Evolutionary conservation across 768 basidiomycete species (phyloP).

Genomic region (Infundibulicybe gibba): DNA sequence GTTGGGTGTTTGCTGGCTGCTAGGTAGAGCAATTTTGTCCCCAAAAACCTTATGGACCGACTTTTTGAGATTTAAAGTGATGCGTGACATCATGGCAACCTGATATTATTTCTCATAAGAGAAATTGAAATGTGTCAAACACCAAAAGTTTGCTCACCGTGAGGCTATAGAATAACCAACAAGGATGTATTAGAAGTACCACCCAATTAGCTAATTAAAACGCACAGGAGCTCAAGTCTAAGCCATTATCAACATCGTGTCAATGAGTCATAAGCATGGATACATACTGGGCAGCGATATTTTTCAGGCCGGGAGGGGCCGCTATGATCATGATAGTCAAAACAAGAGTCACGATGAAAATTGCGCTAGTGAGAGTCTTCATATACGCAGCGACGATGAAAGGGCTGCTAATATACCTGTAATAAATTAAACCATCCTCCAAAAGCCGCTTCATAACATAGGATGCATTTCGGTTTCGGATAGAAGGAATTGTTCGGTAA

Average conservation of each 20-base stretch:
- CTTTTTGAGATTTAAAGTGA: slow-evolving; percentile 58
- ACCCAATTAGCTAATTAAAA: slow-evolving; percentile 4
- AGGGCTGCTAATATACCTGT: slow-evolving; percentile 23
- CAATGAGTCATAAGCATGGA: neutral
- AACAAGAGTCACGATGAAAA: slow-evolving; percentile 39
- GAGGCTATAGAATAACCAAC: no score
- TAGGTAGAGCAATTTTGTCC: neutral
- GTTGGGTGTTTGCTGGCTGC: no score
- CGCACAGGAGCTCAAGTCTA: slow-evolving; percentile 38
- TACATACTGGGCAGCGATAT: slow-evolving; percentile 44
- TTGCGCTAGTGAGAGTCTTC: slow-evolving; percentile 25
- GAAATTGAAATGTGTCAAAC: neutral
- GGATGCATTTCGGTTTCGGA: slow-evolving; percentile 25
- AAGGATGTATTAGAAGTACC: no score
- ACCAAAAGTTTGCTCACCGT: no score
- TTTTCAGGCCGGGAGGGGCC: slow-evolving; percentile 41
- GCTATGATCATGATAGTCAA: slow-evolving; percentile 43
- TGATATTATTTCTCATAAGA: slow-evolving; percentile 13
- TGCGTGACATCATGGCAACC: slow-evolving; percentile 68
- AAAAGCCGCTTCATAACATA: slow-evolving; percentile 38
- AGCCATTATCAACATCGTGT: no score
- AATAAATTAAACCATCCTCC: slow-evolving; percentile 45
- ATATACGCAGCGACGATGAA: neutral
- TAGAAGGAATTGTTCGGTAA: slow-evolving; percentile 30
- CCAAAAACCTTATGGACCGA: slow-evolving; percentile 17